Base-by-base conservation (phyloP, 306 rosid genomes). In the Fragaria iinumae region DNA sequence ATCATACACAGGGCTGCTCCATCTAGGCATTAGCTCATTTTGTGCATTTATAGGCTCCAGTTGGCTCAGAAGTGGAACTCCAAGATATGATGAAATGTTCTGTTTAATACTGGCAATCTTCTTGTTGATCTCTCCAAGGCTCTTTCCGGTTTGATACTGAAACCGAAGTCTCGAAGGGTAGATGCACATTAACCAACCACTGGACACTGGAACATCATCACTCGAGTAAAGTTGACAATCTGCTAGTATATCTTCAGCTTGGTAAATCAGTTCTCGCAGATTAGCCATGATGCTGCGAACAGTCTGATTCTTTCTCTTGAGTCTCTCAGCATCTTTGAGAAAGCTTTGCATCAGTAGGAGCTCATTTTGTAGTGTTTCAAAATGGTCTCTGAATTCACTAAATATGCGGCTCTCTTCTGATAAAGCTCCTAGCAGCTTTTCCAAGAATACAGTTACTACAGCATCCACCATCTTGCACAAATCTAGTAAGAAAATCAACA, bases 1-100 rank as follows among this genome's bases (percentile, higher is more conserved):
- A 38, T 83, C 83, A 32, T 83, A 83, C 38, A 83, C 80, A 63
- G 83, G 86, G 38, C 83, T 43, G 71, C 86, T 83, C 86, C 77
- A 78, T 63, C 81, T 77, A 6, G 81, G 85, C 23, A 78, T 67
- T 23, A 29, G 72, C 53, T 78, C 83, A 60, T 68, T 60, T 21
- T 71, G 69, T 23, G 75, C 77, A 47, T 50, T 45, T 11, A 27
- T 16, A 2, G 38, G 59, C 9, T 23, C 69, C 36, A 21, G 44
- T 39, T 68, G 82, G 50, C 36, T 69, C 34, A 74, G 12, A 43
- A 73, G 5, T 8, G 76, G 69, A 52, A 78, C 83, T 38, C 83
- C 80, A 5, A 83, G 69, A 69, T 74, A 82, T 16, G 83, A 39
- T 25, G 20, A 48, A 60, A 83, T 78, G 32, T 74, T 2, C 10